Base-by-base conservation (phyloP, 805 yeast species). In the Candida tibetensis region DNA sequence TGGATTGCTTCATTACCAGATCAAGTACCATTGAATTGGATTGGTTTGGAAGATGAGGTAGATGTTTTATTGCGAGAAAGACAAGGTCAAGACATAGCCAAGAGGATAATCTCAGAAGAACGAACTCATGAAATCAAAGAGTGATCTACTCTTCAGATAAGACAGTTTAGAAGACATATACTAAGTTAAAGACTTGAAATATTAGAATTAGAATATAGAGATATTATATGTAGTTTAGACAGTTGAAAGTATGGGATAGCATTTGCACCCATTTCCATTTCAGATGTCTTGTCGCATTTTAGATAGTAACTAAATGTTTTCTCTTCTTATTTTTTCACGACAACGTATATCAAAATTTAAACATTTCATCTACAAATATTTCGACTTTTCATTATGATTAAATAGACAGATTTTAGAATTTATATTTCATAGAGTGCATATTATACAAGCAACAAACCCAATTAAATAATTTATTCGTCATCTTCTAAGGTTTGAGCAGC, bases 401-500 rank as follows among this genome's bases (percentile, higher is more conserved):
- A 12, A 23, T 22, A 15, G 23, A 23, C 7, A 14, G 22, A 25
- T 21, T 21, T 12, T 32, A 32, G 17, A 25, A 34, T 34, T 34
- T 17, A 27, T n/a, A 34, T 34, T 34, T 26, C 30, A 26, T 34
- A 19, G 17, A 34, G 21, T 21, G 30, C 34, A 41, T 37, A 37
- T 34, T 37, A 38, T 34, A 41, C 45, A 41, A 36, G 19, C 30
- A 21, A 21, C 38, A 34, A 40, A 26, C 35, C 43, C 28, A 32
- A 29, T 39, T 44, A 41, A 41, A 46, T 45, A 38, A 45, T 40
- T 47, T 45, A 46, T 51, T 85, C 95, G 66, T 85, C 93, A 69
- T 81, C 82, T 78, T 89, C 95, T 73, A 86, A 81, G 71, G 96
- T 88, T 79, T 89, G 96, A 72, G 95, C 96, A 69, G 98, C 98